A percentile compares a stretch with the other conserved stretches of the same genome.
These are phyloP conservation scores for Paraphoma chrysanthemicola DNA, from an alignment of 2,329 filamentous ascomycete species.

Conservation along the genomic window DNA sequence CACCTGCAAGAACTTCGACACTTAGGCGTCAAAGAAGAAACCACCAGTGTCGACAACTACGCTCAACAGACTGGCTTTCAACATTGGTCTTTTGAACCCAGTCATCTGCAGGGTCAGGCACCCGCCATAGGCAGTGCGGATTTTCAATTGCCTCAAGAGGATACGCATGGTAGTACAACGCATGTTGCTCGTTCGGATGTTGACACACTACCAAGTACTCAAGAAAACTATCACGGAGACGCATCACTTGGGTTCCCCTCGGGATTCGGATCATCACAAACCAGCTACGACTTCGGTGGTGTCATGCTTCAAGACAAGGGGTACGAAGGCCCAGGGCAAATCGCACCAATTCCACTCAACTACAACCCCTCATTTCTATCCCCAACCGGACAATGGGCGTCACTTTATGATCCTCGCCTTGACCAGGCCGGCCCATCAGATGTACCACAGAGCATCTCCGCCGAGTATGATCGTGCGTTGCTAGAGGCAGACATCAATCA, in stretches of 20 bases:
- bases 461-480: background rate
- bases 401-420: background rate
- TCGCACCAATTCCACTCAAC: background rate
- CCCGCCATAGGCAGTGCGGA: conserved; percentile 1
- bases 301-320: background rate
- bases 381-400: background rate
- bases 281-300: background rate
- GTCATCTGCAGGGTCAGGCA: background rate
- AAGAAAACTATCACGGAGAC: background rate
- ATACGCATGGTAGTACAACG: background rate
- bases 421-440: background rate
- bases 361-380: background rate
- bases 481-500: background rate
- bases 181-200: conserved; percentile 1
- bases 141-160: background rate
- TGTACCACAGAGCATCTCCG: background rate
- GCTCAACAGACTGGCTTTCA: too few species aligned
- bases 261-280: conserved; percentile 1
- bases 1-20: conserved; percentile 1
- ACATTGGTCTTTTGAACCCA: too few species aligned
- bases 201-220: conserved; percentile 5
- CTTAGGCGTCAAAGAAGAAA: background rate
- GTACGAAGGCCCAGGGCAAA: background rate
- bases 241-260: conserved; percentile 1
- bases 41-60: too few species aligned